phyloP scores from a whole-genome alignment of 228 moss, liverwort and hornwort genomes.

The Sphagnum fallax region DNA sequence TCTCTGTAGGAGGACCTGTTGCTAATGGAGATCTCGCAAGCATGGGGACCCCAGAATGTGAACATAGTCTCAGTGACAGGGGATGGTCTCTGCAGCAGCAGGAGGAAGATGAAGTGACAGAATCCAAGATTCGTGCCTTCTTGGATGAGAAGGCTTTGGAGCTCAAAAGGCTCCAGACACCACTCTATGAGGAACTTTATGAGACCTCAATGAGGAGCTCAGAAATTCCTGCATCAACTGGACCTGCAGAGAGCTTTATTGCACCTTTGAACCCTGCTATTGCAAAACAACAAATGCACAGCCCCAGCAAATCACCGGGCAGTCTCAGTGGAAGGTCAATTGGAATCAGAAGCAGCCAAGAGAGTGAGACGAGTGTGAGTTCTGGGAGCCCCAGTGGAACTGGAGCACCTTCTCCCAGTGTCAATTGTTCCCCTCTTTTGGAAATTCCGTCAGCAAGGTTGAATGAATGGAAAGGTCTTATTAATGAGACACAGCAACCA shows the following conservation, averaged over 20 bases:
- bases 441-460: slow-evolving; percentile 66
- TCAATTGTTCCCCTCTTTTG: slow-evolving; percentile 38
- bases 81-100: slow-evolving; percentile 38
- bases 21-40: not conserved
- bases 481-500: slow-evolving; percentile 27
- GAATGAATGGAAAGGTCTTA: slow-evolving; percentile 61
- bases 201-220: slow-evolving; percentile 23
- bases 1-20: slow-evolving; percentile 15
- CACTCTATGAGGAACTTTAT: slow-evolving; percentile 77
- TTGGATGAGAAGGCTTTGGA: slow-evolving; percentile 91
- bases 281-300: slow-evolving; percentile 33
- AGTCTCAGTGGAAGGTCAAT: slow-evolving; percentile 40
- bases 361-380: slow-evolving; percentile 74
- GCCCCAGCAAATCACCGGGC: slow-evolving; percentile 68
- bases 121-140: slow-evolving; percentile 86
- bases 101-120: slow-evolving; percentile 87
- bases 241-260: slow-evolving; percentile 46
- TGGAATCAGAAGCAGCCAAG: slow-evolving; percentile 53
- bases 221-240: slow-evolving; percentile 21
- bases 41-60: slow-evolving; percentile 7
- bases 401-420: slow-evolving; percentile 25
- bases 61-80: slow-evolving; percentile 17
- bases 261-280: slow-evolving; percentile 53
- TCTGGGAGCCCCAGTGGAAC: slow-evolving; percentile 63
- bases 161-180: slow-evolving; percentile 70